phyloP scores from a whole-genome alignment of 2,329 filamentous ascomycete genomes.

The Sclerotinia spermophila region DNA sequence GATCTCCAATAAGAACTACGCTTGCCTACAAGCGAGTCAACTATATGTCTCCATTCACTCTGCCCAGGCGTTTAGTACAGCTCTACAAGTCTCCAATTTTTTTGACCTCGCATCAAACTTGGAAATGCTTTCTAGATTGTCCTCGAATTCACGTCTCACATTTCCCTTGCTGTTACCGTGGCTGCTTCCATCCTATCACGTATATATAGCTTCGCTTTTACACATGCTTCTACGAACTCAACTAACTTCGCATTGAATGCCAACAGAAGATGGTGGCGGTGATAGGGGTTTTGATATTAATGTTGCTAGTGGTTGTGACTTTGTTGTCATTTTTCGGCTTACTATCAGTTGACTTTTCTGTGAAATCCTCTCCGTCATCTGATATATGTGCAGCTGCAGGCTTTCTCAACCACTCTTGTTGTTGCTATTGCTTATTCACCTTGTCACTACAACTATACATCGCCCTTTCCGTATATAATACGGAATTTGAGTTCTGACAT shows the following conservation, averaged over 20 bases:
- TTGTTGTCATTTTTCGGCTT: not conserved
- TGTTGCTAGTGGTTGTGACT: not conserved
- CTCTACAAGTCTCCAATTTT: not conserved
- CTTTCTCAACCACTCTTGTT: not conserved
- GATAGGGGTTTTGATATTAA: fast-evolving
- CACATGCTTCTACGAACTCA: not conserved
- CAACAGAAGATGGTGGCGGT: fast-evolving
- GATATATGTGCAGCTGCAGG: not conserved
- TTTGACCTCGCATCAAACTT: not conserved
- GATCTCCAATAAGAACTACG: not conserved
- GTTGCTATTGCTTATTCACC: not conserved
- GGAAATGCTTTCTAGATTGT: not conserved
- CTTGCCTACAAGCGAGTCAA: not conserved
- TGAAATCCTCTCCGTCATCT: not conserved
- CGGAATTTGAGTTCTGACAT: not conserved
- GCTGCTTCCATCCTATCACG: fast-evolving
- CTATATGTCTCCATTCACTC: not conserved
- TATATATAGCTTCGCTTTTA: not conserved
- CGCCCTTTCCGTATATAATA: not conserved
- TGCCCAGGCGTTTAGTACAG: too few species aligned
- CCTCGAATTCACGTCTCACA: not conserved
- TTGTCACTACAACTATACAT: not conserved
- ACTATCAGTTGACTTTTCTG: not conserved
- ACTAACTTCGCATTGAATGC: not conserved
- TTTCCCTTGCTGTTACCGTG: not conserved